Evolutionary conservation across 192 early-diverging fungal species (phyloP).

Genomic region (Dissophora globulifera): DNA sequence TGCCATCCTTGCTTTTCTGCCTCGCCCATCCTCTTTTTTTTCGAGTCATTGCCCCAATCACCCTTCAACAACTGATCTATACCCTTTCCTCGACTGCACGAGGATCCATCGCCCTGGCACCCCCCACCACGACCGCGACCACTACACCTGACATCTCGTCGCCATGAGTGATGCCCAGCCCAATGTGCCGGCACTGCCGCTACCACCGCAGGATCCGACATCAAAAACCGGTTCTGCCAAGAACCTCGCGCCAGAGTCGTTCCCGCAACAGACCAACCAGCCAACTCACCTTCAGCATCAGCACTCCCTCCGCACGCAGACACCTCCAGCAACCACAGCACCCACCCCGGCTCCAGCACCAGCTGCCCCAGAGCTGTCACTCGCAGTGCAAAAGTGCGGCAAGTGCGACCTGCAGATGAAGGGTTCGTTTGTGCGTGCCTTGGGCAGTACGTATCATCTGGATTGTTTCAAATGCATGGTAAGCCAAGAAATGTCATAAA

Average conservation of each 20-base stretch:
- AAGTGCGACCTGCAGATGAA: constrained; percentile 78
- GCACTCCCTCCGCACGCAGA: no score
- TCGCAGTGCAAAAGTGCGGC: constrained; percentile 62
- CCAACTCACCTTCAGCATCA: no score
- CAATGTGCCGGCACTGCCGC: constrained; percentile 13
- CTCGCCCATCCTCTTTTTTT: no score
- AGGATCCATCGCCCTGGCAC: neutral
- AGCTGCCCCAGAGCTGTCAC: constrained; percentile 42
- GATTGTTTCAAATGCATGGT: constrained; percentile 97
- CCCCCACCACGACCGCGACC: no score
- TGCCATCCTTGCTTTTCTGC: no score
- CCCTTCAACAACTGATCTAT: neutral
- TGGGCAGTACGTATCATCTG: constrained; percentile 86
- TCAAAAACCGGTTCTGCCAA: constrained; percentile 15
- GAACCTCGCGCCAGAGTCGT: constrained; percentile 26
- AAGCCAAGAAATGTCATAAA: constrained; percentile 60
- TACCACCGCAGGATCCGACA: constrained; percentile 16
- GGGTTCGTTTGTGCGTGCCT: constrained; percentile 92
- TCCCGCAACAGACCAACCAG: constrained; percentile 41
- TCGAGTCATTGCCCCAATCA: no score
- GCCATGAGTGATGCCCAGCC: constrained; percentile 35
- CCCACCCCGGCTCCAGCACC: constrained; percentile 35
- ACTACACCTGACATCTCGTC: neutral
- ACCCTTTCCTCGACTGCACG: neutral
- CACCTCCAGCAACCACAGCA: constrained; percentile 38